These are phyloP conservation scores for Coemansia sp. DNA, from an alignment of 192 early-diverging fungal species.

Conservation along the genomic window DNA sequence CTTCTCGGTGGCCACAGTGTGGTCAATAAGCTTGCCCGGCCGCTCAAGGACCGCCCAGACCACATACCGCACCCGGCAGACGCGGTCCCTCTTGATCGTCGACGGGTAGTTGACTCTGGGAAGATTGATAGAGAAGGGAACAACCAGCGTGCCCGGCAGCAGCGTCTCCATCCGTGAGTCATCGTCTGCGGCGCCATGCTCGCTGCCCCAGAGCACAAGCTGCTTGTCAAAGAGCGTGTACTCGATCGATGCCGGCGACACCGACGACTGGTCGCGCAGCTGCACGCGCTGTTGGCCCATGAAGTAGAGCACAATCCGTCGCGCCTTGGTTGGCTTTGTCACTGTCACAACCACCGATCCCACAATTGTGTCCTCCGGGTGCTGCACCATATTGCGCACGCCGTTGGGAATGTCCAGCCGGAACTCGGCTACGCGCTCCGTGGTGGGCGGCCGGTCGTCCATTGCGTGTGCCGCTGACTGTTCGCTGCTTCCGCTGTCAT, in stretches of 20 bases:
- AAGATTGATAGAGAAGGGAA: conserved; percentile 38
- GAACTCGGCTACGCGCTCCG: conserved; percentile 41
- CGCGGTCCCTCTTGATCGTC: conserved; percentile 24
- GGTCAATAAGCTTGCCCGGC: conserved; percentile 25
- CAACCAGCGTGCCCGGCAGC: conserved; percentile 26
- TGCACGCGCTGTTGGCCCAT: conserved; percentile 36
- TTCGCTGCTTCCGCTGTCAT: background rate
- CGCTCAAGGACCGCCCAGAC: conserved; percentile 42
- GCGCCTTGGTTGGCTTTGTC: conserved; percentile 37
- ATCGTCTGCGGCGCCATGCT: background rate
- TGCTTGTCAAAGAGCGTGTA: conserved; percentile 34
- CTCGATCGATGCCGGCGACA: conserved; percentile 13
- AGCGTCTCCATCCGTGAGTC: conserved; percentile 14
- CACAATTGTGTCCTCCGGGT: conserved; percentile 27
- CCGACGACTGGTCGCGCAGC: conserved; percentile 18
- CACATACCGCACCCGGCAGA: conserved; percentile 33
- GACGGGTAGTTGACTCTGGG: conserved; percentile 42
- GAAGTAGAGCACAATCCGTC: conserved; percentile 28
- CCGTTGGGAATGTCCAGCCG: conserved; percentile 39
- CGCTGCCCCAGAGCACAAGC: conserved; percentile 28
- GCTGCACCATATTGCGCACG: conserved; percentile 40
- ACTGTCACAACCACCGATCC: conserved; percentile 40
- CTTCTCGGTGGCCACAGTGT: conserved; percentile 16
- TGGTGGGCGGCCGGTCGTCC: conserved; percentile 38
- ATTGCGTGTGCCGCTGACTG: no score